Percentiles rank a stretch among this genome's conserved stretches.
Conservation (phyloP, 805 yeast genomes). For the Ogataea paradorogensis region DNA sequence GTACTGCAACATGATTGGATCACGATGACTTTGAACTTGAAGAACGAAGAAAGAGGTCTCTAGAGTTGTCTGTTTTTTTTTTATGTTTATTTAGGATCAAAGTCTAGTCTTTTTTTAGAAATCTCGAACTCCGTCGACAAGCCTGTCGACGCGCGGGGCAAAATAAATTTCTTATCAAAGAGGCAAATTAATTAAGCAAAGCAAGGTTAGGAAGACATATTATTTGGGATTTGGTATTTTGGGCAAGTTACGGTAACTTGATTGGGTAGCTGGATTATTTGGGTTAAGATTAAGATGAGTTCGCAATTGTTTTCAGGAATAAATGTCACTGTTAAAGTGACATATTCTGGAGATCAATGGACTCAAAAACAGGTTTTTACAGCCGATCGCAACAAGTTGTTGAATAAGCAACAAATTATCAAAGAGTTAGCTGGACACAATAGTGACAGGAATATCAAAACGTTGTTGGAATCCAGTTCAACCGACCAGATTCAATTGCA, state of each 20-base stretch:
- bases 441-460: constrained; percentile 1
- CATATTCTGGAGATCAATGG: not conserved
- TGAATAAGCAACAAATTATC: constrained; percentile 9
- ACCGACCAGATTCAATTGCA: constrained; percentile 8
- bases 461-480: not conserved
- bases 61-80: constrained; percentile 1
- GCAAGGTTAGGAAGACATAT: constrained; percentile 1
- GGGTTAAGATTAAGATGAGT: constrained; percentile 1
- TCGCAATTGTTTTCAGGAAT: constrained; percentile 1
- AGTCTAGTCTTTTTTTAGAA: constrained; percentile 7
- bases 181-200: constrained; percentile 6
- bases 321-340: constrained; percentile 7
- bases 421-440: constrained; percentile 3
- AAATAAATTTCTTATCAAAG: constrained; percentile 1
- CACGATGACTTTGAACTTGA: not conserved
- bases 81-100: constrained; percentile 5
- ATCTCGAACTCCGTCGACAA: constrained; percentile 3
- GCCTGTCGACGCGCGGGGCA: constrained; percentile 10
- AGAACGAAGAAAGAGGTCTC: not conserved
- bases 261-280: not conserved
- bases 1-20: constrained; percentile 1
- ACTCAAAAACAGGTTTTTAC: constrained; percentile 4
- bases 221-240: not conserved
- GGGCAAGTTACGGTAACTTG: not conserved
- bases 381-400: constrained; percentile 6